phyloP scores from a whole-genome alignment of 1,284 basidiomycete species.

The Microbotryum saponariae region DNA sequence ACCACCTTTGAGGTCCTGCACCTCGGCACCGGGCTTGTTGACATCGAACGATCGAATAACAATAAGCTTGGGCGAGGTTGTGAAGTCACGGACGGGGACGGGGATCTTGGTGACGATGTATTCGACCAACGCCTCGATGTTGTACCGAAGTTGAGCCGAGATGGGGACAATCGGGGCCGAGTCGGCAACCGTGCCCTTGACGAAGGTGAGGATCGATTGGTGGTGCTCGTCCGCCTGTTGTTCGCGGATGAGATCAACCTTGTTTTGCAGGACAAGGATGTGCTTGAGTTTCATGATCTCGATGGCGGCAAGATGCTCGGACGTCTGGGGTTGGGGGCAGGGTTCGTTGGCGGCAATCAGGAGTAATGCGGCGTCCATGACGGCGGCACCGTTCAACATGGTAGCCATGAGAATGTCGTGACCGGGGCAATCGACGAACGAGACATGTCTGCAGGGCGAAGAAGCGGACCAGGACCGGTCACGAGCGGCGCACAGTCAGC shows the following conservation, averaged over 20 bases:
- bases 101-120: constrained; percentile 97
- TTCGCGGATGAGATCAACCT: constrained; percentile 92
- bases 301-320: constrained; percentile 94
- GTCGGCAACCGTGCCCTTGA: constrained; percentile 93
- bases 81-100: constrained; percentile 87
- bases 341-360: constrained; percentile 96
- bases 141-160: constrained; percentile 96
- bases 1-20: constrained; percentile 94
- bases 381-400: constrained; percentile 98
- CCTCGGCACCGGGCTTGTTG: constrained; percentile 96
- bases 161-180: constrained; percentile 96
- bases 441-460: constrained; percentile 61
- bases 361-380: constrained; percentile 94
- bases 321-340: constrained; percentile 97
- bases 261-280: constrained; percentile 84
- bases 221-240: constrained; percentile 83
- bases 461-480: not conserved
- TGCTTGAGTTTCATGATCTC: constrained; percentile 99
- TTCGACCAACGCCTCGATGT: constrained; percentile 99
- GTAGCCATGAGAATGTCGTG: constrained; percentile 84
- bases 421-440: constrained; percentile 70
- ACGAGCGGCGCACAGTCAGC: constrained; percentile 1
- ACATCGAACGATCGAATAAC: constrained; percentile 99
- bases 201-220: constrained; percentile 84
- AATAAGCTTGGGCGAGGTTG: constrained; percentile 82